Percentiles rank a stretch among this genome's conserved stretches.
These are phyloP conservation scores for Epithele typhae DNA, from an alignment of 768 basidiomycete genomes.

Conservation along the genomic window DNA sequence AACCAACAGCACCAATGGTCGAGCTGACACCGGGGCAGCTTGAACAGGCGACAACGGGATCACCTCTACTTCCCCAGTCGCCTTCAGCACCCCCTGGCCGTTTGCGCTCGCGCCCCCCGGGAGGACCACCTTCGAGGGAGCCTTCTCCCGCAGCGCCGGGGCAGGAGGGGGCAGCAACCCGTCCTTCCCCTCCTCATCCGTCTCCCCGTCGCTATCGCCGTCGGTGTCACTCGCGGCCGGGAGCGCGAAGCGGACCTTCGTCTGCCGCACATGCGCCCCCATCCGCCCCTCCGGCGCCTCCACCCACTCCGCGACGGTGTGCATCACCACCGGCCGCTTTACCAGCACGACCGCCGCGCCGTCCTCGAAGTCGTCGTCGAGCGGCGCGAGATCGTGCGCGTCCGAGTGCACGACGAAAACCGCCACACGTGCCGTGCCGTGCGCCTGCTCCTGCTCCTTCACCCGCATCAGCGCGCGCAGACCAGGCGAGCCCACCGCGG, in stretches of 20 bases:
- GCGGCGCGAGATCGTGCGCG: constrained; percentile 15
- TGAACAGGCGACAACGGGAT: constrained; percentile 1
- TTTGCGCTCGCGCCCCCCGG: no score
- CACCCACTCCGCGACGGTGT: constrained; percentile 17
- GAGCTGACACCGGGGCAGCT: neutral
- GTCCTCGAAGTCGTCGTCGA: constrained; percentile 18
- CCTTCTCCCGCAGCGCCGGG: constrained; percentile 9
- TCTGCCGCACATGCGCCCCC: constrained; percentile 12
- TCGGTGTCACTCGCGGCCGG: constrained; percentile 1
- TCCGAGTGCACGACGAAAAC: constrained; percentile 21
- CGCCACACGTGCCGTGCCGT: neutral
- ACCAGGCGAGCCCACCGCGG: constrained; percentile 9
- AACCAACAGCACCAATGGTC: constrained; percentile 18
- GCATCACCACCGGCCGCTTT: constrained; percentile 25
- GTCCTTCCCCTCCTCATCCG: neutral
- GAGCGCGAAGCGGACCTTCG: constrained; percentile 17
- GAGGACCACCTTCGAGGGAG: neutral
- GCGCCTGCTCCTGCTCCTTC: neutral
- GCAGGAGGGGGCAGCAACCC: no score
- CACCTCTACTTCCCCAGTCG: neutral
- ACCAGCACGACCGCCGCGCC: constrained; percentile 22
- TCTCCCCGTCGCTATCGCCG: neutral
- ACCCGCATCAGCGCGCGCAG: constrained; percentile 16
- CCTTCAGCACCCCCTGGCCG: neutral
- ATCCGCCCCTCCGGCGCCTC: constrained; percentile 17